Conservation (phyloP, 495 filamentous ascomycete species). For the Podospora bellae-mahoneyi region DNA sequence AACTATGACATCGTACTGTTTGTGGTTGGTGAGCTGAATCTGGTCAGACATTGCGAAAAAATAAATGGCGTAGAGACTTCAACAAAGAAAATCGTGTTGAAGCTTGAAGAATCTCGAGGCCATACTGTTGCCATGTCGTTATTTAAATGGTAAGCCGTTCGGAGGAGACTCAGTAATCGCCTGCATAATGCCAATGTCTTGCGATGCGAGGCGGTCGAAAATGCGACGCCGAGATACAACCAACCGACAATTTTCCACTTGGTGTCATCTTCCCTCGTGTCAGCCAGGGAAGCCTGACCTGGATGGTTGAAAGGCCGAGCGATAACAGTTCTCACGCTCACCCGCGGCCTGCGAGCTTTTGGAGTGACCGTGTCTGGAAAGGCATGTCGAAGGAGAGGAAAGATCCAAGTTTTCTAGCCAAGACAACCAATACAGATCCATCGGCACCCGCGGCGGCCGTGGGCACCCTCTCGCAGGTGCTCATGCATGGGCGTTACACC, state of each 20-base stretch:
- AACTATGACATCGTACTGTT: slow-evolving; percentile 34
- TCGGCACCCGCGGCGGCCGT: neutral
- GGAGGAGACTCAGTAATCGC: neutral
- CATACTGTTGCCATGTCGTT: neutral
- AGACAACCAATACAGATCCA: neutral
- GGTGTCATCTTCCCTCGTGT: neutral
- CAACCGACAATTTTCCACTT: neutral
- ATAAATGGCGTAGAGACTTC: neutral
- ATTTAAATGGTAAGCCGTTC: neutral
- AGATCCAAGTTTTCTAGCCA: neutral
- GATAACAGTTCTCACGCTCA: neutral
- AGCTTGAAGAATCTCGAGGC: neutral
- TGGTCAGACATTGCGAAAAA: neutral
- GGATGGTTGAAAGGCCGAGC: neutral
- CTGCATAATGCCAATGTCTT: neutral
- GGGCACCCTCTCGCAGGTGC: neutral
- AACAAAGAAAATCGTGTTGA: neutral
- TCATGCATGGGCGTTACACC: neutral
- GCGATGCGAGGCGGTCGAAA: neutral
- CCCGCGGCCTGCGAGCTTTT: neutral
- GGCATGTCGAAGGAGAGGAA: neutral
- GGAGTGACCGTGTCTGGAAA: neutral
- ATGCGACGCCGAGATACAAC: neutral
- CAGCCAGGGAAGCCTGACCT: neutral
- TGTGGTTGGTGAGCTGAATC: neutral